These are phyloP conservation scores for Trametes villosa DNA, from an alignment of 768 basidiomycete species.

Conservation along the genomic window DNA sequence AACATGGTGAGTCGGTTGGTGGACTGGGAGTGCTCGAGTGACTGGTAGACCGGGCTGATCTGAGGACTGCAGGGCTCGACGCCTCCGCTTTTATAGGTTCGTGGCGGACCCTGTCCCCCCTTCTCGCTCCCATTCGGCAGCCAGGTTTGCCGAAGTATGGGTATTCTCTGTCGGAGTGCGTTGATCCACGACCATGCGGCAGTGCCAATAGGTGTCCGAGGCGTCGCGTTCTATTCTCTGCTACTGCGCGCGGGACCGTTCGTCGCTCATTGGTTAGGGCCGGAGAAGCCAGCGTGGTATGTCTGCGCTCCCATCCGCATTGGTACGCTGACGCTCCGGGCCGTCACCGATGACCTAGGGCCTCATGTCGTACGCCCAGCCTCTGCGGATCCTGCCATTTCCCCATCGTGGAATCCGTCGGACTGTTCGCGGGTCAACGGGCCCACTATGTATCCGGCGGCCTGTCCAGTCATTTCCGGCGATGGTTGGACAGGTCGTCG, in stretches of 20 bases:
- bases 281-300: not conserved
- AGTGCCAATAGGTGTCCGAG: not conserved
- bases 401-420: too few species aligned
- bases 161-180: not conserved
- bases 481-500: too few species aligned
- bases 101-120: too few species aligned
- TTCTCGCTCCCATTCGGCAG: not conserved
- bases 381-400: too few species aligned
- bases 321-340: too few species aligned
- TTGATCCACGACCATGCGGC: not conserved
- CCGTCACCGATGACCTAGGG: too few species aligned
- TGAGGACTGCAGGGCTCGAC: slow-evolving; percentile 1
- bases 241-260: too few species aligned
- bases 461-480: too few species aligned
- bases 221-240: not conserved
- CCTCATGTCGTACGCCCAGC: not conserved
- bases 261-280: not conserved
- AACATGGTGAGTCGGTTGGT: slow-evolving; percentile 14
- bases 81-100: slow-evolving; percentile 4
- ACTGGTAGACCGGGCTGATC: slow-evolving; percentile 13
- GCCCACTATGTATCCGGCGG: too few species aligned
- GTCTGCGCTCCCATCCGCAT: not conserved
- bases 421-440: too few species aligned
- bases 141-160: not conserved
- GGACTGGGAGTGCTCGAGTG: slow-evolving; percentile 7